Percentiles rank a stretch among this genome's conserved stretches.
These are phyloP conservation scores for Wilcoxina mikolae DNA, from an alignment of 495 filamentous ascomycete genomes.

Conservation along the genomic window DNA sequence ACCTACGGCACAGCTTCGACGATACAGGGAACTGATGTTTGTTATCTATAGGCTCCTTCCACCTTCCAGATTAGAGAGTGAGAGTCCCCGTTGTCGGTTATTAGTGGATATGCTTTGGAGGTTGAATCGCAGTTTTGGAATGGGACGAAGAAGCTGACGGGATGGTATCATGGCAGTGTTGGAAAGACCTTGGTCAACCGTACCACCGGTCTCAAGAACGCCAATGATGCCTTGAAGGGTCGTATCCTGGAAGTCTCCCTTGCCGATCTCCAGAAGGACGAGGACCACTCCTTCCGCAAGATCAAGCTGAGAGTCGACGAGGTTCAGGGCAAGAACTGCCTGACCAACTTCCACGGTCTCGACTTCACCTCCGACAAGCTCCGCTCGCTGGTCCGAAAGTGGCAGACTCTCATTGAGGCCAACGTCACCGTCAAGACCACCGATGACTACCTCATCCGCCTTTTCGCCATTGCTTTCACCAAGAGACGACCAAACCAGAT, in stretches of 20 bases:
- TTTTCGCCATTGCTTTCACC: conserved; percentile 98
- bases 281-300: conserved; percentile 99
- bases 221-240: conserved; percentile 96
- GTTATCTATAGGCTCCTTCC: conserved; percentile 56
- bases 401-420: conserved; percentile 97
- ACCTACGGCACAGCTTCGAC: no score
- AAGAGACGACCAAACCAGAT: conserved; percentile 97
- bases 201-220: conserved; percentile 98
- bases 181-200: conserved; percentile 99
- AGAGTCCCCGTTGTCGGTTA: conserved; percentile 30
- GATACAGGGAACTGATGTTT: background rate
- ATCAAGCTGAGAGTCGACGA: conserved; percentile 97
- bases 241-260: conserved; percentile 97
- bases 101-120: conserved; percentile 2
- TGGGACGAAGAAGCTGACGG: conserved; percentile 3
- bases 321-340: conserved; percentile 98
- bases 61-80: conserved; percentile 96
- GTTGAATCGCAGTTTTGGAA: conserved; percentile 1
- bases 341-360: conserved; percentile 99
- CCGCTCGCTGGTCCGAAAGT: conserved; percentile 95
- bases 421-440: conserved; percentile 99
- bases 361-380: conserved; percentile 99
- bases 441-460: conserved; percentile 94
- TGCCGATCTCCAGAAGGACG: conserved; percentile 96
- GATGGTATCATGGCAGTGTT: conserved; percentile 44